A percentile compares a stretch with the other conserved stretches of the same genome.
These are phyloP conservation scores for Chondrus crispus DNA, from an alignment of 23 red algal genomes.

Conservation along the genomic window DNA sequence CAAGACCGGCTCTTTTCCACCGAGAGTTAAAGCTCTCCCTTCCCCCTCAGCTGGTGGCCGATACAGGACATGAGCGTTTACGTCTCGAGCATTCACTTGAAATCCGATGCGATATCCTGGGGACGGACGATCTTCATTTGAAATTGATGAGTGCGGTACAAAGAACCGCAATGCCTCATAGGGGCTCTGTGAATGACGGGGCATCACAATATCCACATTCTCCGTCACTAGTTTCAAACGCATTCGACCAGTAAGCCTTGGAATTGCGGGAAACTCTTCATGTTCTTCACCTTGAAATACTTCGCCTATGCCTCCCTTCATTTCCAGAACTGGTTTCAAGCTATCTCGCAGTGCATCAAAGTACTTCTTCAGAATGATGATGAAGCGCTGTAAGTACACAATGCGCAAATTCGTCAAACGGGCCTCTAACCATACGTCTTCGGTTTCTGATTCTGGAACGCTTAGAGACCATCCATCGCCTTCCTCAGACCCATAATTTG, in stretches of 20 bases:
- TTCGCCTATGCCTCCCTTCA: constrained; percentile 67
- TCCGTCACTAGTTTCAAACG: constrained; percentile 58
- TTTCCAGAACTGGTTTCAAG: constrained; percentile 65
- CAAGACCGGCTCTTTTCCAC: constrained; percentile 38
- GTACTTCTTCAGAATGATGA: constrained; percentile 72
- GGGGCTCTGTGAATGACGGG: constrained; percentile 69
- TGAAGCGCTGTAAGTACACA: constrained; percentile 70
- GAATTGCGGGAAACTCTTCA: constrained; percentile 54
- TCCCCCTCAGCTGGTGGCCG: constrained; percentile 49
- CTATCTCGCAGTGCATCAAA: constrained; percentile 59
- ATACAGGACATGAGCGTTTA: constrained; percentile 62
- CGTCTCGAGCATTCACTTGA: constrained; percentile 37
- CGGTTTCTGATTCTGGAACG: constrained; percentile 26
- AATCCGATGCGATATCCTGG: constrained; percentile 63
- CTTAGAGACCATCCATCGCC: constrained; percentile 57
- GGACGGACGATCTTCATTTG: constrained; percentile 44
- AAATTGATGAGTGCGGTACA: constrained; percentile 49
- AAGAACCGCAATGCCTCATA: constrained; percentile 69
- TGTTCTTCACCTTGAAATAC: constrained; percentile 59
- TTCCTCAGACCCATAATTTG: background rate
- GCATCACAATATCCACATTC: constrained; percentile 66
- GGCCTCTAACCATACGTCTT: constrained; percentile 59
- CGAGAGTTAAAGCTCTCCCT: constrained; percentile 38
- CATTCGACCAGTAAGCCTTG: constrained; percentile 26
- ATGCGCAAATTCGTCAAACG: constrained; percentile 64